Percentiles rank a stretch among this genome's conserved stretches.
These are phyloP conservation scores for Berberis thunbergii DNA, from an alignment of 164 flowering plant genomes.

Conservation along the genomic window DNA sequence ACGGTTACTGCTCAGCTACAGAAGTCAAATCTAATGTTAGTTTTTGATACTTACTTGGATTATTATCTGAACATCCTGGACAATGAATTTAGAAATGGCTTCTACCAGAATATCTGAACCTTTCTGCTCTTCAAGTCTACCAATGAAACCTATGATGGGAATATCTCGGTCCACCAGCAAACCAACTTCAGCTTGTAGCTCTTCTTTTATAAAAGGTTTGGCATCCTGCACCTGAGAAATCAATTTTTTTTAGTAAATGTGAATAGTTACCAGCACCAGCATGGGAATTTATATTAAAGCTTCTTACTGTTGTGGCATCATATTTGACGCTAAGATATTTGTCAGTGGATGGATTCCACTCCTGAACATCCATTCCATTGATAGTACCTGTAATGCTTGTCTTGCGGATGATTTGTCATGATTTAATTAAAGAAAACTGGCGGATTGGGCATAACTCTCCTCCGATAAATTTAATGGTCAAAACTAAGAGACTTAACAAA, in stretches of 20 bases:
- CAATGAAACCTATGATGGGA: conserved; percentile 87
- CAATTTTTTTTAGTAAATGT: neutral
- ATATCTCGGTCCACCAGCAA: conserved; percentile 63
- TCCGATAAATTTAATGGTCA: too few relatives aligned
- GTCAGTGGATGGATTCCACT: conserved; percentile 82
- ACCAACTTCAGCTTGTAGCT: conserved; percentile 87
- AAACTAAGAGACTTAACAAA: too few relatives aligned
- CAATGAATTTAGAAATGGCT: conserved; percentile 56
- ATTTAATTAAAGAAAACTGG: too few relatives aligned
- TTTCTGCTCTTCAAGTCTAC: conserved; percentile 94
- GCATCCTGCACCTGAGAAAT: conserved; percentile 56
- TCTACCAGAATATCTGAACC: conserved; percentile 86
- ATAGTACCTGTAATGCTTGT: conserved; percentile 52
- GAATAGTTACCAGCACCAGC: neutral
- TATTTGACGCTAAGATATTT: conserved; percentile 52
- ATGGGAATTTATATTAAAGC: neutral
- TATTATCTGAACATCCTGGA: conserved; percentile 57
- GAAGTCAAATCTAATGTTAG: neutral
- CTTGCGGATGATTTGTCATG: conserved; percentile 23
- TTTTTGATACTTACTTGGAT: conserved; percentile 47
- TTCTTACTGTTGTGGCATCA: conserved; percentile 67
- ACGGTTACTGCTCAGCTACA: too few relatives aligned
- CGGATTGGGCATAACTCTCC: too few relatives aligned
- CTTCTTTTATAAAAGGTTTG: conserved; percentile 72
- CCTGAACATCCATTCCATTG: conserved; percentile 96